Percentiles rank a stretch among this genome's conserved stretches.
Evolutionary conservation across 2,329 filamentous ascomycete genomes (phyloP).

Genomic region (Pezicula carpinea): DNA sequence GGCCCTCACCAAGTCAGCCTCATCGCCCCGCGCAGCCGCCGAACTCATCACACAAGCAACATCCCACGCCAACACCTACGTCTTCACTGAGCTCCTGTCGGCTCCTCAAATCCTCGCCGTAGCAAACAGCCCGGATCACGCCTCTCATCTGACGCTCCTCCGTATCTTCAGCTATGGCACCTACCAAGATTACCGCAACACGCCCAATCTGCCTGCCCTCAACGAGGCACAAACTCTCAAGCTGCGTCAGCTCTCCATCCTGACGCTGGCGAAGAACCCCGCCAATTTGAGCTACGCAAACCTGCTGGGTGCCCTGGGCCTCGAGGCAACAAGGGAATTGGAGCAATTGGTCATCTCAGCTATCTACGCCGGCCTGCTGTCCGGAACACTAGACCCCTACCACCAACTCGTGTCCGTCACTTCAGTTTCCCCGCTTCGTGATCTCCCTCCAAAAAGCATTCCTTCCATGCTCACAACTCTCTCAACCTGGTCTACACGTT

Average conservation of each 20-base stretch:
- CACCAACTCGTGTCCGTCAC: slow-evolving; percentile 71
- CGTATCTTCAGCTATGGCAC: slow-evolving; percentile 92
- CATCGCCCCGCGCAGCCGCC: slow-evolving; percentile 75
- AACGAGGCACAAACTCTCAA: slow-evolving; percentile 72
- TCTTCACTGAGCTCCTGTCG: slow-evolving; percentile 91
- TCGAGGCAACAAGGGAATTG: slow-evolving; percentile 63
- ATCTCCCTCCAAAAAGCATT: slow-evolving; percentile 71
- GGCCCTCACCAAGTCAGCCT: slow-evolving; percentile 80
- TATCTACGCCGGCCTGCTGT: slow-evolving; percentile 80
- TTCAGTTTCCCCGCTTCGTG: slow-evolving; percentile 79
- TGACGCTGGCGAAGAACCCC: slow-evolving; percentile 69
- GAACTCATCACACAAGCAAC: slow-evolving; percentile 86
- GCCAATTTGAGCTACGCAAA: slow-evolving; percentile 67
- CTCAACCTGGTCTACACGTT: slow-evolving; percentile 72
- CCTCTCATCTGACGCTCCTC: slow-evolving; percentile 63
- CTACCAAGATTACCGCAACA: slow-evolving; percentile 65
- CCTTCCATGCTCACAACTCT: slow-evolving; percentile 64
- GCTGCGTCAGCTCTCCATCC: slow-evolving; percentile 83
- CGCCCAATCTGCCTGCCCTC: slow-evolving; percentile 61
- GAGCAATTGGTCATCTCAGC: slow-evolving; percentile 84
- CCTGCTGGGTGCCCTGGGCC: slow-evolving; percentile 62
- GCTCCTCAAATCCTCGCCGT: slow-evolving; percentile 75
- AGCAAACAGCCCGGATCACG: slow-evolving; percentile 55
- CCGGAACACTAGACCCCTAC: slow-evolving; percentile 77
- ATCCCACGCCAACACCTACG: slow-evolving; percentile 81